phyloP scores from a whole-genome alignment of 805 yeast genomes.

The Kazachstania bromeliacearum region DNA sequence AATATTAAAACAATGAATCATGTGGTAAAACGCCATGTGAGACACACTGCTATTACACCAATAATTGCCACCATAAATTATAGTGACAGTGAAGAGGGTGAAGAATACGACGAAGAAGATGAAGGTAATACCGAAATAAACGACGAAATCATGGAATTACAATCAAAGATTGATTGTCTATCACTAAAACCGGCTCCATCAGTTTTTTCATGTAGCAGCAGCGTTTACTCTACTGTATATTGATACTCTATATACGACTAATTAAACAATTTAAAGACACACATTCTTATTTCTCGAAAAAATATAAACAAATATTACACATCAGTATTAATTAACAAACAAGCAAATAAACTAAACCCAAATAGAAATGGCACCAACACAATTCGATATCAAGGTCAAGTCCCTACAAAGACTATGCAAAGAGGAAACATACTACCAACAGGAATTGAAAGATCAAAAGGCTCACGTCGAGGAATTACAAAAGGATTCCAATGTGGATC shows the following conservation, averaged over 20 bases:
- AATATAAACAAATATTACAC: no score
- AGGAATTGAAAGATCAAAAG: slow-evolving; percentile 50
- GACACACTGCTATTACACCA: background rate
- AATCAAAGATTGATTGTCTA: slow-evolving; percentile 1
- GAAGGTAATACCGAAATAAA: background rate
- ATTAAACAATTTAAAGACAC: no score
- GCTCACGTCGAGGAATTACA: slow-evolving; percentile 40
- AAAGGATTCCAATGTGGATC: slow-evolving; percentile 38
- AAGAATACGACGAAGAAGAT: slow-evolving; percentile 1
- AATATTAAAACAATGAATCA: background rate
- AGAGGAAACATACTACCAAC: slow-evolving; percentile 52
- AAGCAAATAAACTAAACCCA: background rate
- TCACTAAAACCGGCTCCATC: background rate
- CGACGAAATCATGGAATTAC: background rate
- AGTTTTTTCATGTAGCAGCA: slow-evolving; percentile 2
- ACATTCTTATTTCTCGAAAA: no score
- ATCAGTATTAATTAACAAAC: background rate
- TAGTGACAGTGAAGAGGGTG: slow-evolving; percentile 6
- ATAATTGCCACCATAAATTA: slow-evolving; percentile 4
- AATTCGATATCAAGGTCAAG: slow-evolving; percentile 57
- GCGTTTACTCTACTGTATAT: slow-evolving; percentile 1
- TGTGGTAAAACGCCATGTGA: background rate
- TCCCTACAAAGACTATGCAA: slow-evolving; percentile 62
- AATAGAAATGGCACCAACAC: slow-evolving; percentile 55
- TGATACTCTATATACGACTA: no score